These are phyloP conservation scores for Tylopilus subfusipes DNA, from an alignment of 768 basidiomycete genomes.

Conservation along the genomic window DNA sequence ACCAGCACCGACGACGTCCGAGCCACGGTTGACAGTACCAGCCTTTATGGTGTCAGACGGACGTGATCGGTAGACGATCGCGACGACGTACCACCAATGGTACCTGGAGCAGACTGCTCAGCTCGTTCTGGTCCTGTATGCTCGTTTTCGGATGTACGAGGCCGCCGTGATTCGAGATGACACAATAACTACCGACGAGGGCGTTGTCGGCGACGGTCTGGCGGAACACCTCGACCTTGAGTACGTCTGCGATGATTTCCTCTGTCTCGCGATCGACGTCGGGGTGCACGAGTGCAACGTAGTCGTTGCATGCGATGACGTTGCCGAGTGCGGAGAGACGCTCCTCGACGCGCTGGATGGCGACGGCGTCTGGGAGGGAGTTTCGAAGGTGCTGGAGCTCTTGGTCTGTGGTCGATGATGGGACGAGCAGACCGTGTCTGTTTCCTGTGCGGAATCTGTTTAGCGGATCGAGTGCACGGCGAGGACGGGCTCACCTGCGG, in stretches of 20 bases:
- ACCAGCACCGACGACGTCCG: constrained; percentile 96
- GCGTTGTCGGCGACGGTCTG: constrained; percentile 97
- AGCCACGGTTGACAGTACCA: constrained; percentile 97
- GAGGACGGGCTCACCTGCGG: constrained; percentile 60
- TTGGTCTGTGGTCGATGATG: constrained; percentile 93
- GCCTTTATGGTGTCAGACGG: constrained; percentile 49
- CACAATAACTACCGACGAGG: constrained; percentile 94
- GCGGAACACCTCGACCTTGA: constrained; percentile 98
- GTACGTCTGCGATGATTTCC: constrained; percentile 98
- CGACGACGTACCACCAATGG: constrained; percentile 78
- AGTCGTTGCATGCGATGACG: constrained; percentile 98
- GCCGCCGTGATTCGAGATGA: constrained; percentile 94
- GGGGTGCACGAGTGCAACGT: constrained; percentile 97
- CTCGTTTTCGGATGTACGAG: constrained; percentile 97
- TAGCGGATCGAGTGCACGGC: accelerated
- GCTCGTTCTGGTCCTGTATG: constrained; percentile 95
- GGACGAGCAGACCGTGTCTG: constrained; percentile 95
- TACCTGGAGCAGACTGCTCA: constrained; percentile 89
- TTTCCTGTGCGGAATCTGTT: constrained; percentile 55
- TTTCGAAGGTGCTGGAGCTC: constrained; percentile 98
- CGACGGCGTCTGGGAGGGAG: constrained; percentile 87
- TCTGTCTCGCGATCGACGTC: constrained; percentile 98
- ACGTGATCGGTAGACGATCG: background rate
- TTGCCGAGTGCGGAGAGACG: constrained; percentile 96
- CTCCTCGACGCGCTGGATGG: constrained; percentile 95